Evolutionary conservation across 345 rosid genomes (phyloP).

Genomic region (Euphorbia peplus): DNA sequence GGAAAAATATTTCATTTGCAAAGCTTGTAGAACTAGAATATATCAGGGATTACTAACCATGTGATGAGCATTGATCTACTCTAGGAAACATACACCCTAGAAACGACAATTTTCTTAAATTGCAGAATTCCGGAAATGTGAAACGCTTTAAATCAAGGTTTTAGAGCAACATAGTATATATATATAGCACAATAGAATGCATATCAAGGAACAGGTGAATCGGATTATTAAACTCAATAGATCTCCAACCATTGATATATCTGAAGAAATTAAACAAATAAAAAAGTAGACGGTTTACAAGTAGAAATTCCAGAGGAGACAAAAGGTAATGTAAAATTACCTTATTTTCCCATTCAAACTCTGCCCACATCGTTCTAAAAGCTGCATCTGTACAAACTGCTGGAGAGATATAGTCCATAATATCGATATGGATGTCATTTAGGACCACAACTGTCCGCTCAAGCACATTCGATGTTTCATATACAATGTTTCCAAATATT

Average conservation of each 20-base stretch:
- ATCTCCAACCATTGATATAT: not conserved
- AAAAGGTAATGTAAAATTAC: conserved; percentile 31
- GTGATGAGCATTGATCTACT: too few relatives aligned
- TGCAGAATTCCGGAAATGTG: too few relatives aligned
- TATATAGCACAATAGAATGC: not conserved
- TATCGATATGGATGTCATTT: conserved; percentile 90
- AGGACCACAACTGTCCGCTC: conserved; percentile 88
- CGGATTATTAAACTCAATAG: not conserved
- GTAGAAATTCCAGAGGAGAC: not conserved
- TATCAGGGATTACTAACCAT: too few relatives aligned
- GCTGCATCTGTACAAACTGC: conserved; percentile 86
- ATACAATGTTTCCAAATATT: conserved; percentile 93
- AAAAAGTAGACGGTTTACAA: not conserved
- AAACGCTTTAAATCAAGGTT: too few relatives aligned
- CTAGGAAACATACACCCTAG: too few relatives aligned
- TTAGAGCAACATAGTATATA: too few relatives aligned
- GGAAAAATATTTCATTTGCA: too few relatives aligned
- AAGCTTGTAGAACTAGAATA: too few relatives aligned
- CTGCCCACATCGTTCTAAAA: conserved; percentile 99
- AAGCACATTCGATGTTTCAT: conserved; percentile 86
- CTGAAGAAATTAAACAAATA: not conserved
- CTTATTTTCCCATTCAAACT: conserved; percentile 99
- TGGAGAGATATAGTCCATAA: conserved; percentile 97
- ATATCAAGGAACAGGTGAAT: not conserved
- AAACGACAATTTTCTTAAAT: too few relatives aligned